Evolutionary conservation across 2,329 filamentous ascomycete species (phyloP).

Genomic region (Talaromyces piceae): DNA sequence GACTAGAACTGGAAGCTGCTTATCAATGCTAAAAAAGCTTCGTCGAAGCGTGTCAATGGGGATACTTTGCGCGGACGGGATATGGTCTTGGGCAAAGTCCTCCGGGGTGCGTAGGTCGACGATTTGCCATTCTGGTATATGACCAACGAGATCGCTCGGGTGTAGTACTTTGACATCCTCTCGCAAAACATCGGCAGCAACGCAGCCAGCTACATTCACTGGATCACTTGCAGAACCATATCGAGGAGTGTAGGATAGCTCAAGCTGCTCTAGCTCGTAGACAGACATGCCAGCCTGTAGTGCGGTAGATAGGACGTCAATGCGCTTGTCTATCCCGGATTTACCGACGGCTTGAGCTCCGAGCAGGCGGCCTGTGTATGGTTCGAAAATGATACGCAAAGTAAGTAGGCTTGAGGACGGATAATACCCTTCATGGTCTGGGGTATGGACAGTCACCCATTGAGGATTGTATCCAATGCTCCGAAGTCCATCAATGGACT

Average conservation of each 20-base stretch:
- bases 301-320: slow-evolving; percentile 5
- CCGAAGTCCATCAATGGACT: slow-evolving; percentile 1
- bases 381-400: slow-evolving; percentile 1
- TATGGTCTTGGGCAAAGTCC: background rate
- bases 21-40: background rate
- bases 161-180: background rate
- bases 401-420: slow-evolving; percentile 2
- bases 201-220: slow-evolving; percentile 3
- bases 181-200: background rate
- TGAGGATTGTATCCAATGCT: slow-evolving; percentile 3
- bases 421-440: slow-evolving; percentile 6
- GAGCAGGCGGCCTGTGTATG: slow-evolving; percentile 2
- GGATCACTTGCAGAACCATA: slow-evolving; percentile 4
- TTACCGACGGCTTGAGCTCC: slow-evolving; percentile 5
- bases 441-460: slow-evolving; percentile 4
- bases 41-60: background rate
- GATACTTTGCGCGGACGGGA: background rate
- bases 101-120: slow-evolving; percentile 2
- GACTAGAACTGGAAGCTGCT: background rate
- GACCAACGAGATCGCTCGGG: background rate
- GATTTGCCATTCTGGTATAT: slow-evolving; percentile 1
- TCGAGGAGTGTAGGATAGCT: slow-evolving; percentile 5
- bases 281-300: slow-evolving; percentile 7
- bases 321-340: slow-evolving; percentile 3
- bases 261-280: slow-evolving; percentile 7